A percentile compares a stretch with the other conserved stretches of the same genome.
phyloP scores from a whole-genome alignment of 23 red algal species.

The Gracilaria domingensis region DNA sequence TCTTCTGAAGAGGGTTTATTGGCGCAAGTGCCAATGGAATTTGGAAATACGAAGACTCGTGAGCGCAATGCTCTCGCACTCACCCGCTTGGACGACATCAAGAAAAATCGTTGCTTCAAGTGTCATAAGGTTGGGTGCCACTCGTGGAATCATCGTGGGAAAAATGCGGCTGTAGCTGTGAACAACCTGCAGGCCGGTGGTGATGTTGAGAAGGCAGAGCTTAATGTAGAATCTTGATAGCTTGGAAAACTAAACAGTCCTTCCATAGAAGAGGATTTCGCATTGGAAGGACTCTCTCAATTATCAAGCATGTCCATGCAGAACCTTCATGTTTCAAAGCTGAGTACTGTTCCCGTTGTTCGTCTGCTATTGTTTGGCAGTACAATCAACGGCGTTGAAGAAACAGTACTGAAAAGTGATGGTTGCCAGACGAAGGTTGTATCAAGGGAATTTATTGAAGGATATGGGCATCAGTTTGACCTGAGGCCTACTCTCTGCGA shows the following conservation, averaged over 20 bases:
- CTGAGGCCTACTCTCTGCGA: not conserved
- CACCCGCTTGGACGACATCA: not conserved
- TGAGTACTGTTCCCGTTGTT: not conserved
- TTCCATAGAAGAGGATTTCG: not conserved
- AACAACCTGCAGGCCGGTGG: not conserved
- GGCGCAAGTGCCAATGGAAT: slow-evolving; percentile 5
- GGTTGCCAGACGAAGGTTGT: slow-evolving; percentile 44
- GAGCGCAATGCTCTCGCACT: not conserved
- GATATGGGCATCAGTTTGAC: not conserved
- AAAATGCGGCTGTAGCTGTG: no score
- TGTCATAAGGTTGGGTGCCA: slow-evolving; percentile 23
- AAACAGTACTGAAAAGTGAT: slow-evolving; percentile 7
- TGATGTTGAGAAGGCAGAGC: not conserved
- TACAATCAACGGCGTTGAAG: not conserved
- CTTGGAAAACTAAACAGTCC: not conserved
- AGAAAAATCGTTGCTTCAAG: slow-evolving; percentile 29
- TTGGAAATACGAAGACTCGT: slow-evolving; percentile 8
- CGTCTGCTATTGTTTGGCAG: not conserved
- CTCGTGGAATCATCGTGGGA: slow-evolving; percentile 23
- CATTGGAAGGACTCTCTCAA: not conserved
- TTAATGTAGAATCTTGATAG: not conserved
- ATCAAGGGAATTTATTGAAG: not conserved
- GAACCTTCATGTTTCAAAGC: not conserved
- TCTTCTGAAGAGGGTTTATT: no score
- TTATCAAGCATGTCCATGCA: not conserved